phyloP scores from a whole-genome alignment of 2,329 filamentous ascomycete species.

The Dothideomycetes sp. region DNA sequence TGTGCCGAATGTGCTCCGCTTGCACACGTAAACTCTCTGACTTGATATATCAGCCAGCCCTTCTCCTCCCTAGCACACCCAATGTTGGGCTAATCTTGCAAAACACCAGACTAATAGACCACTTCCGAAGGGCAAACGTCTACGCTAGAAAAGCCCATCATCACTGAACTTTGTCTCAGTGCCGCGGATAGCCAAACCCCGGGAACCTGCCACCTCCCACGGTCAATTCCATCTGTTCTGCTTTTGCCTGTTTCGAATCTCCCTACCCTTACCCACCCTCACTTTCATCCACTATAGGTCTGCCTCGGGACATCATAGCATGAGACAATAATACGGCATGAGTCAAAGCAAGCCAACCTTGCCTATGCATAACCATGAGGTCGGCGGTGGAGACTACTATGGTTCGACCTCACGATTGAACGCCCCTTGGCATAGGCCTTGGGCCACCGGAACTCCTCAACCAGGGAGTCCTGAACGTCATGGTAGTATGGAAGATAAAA shows the following conservation, averaged over 20 bases:
- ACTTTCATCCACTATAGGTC: no score
- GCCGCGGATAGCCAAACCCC: not conserved
- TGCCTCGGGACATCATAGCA: no score
- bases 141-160: no score
- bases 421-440: conserved; percentile 2
- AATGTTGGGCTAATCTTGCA: no score
- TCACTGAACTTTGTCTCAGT: no score
- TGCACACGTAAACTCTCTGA: no score
- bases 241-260: not conserved
- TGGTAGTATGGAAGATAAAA: not conserved
- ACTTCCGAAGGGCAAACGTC: not conserved
- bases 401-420: conserved; percentile 1
- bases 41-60: no score
- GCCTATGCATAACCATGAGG: conserved; percentile 5
- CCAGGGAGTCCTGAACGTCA: conserved; percentile 3
- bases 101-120: not conserved
- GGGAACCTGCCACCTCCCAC: not conserved
- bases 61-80: no score
- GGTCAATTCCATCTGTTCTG: not conserved
- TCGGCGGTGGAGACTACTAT: conserved; percentile 4
- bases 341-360: not conserved
- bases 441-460: conserved; percentile 1
- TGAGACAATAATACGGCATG: not conserved
- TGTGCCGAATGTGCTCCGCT: no score
- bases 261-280: not conserved